A percentile compares a stretch with the other conserved stretches of the same genome.
These are phyloP conservation scores for Xylaria nigripes DNA, from an alignment of 495 filamentous ascomycete species.

Conservation along the genomic window DNA sequence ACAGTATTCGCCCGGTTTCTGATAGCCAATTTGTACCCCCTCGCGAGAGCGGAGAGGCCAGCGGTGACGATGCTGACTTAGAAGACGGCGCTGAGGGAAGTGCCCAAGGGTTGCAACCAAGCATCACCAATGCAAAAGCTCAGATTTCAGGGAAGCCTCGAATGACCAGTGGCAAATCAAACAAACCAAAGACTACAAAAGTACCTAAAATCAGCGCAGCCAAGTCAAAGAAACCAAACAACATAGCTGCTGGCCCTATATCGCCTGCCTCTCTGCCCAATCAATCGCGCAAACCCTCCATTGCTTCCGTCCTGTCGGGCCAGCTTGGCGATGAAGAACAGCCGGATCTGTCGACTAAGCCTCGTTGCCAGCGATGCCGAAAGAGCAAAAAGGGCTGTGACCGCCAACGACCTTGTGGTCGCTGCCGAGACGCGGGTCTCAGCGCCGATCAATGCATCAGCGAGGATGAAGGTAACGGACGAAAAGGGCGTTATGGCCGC, in stretches of 20 bases:
- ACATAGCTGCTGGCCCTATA: constrained; percentile 43
- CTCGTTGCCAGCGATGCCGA: constrained; percentile 93
- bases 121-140: constrained; percentile 30
- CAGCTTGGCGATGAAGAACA: constrained; percentile 67
- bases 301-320: constrained; percentile 62
- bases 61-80: constrained; percentile 60
- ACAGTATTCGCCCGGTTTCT: constrained; percentile 48
- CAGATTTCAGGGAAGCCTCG: constrained; percentile 37
- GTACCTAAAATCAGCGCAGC: constrained; percentile 29
- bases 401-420: constrained; percentile 84
- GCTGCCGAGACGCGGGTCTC: constrained; percentile 93
- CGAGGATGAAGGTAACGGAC: constrained; percentile 92
- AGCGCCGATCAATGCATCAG: constrained; percentile 86
- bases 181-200: constrained; percentile 43
- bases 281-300: constrained; percentile 70
- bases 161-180: constrained; percentile 31
- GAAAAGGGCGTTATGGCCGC: constrained; percentile 91
- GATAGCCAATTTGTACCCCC: constrained; percentile 54
- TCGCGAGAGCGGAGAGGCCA: constrained; percentile 63
- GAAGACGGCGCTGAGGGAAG: constrained; percentile 40
- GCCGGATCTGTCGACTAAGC: constrained; percentile 85
- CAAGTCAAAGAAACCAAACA: constrained; percentile 51
- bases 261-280: constrained; percentile 59
- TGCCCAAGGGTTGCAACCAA: constrained; percentile 8
- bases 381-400: constrained; percentile 99